Base-by-base conservation (phyloP, 2,329 filamentous ascomycete species). In the Exophiala sideris region DNA sequence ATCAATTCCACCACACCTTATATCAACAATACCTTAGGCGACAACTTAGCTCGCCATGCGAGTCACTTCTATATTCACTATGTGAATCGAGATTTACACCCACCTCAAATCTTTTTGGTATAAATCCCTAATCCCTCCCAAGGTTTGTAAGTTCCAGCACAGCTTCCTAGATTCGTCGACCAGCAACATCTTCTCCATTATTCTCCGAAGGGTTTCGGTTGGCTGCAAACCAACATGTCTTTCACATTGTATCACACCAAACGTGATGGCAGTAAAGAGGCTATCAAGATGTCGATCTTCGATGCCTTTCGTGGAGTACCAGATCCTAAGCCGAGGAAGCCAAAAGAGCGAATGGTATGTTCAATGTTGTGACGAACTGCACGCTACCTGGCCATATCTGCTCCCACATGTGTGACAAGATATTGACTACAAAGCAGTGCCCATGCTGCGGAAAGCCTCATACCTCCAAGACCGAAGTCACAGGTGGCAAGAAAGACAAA, bases 281-380 rank as follows among this genome's bases (percentile, higher is more conserved):
- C 60, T 5, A 56, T 62, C 55, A 59, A 58, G 35, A 34, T 64
- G 47, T 61, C 60, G 9, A 59, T 64, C 49, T 60, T 58, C 40
- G 62, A 64, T 21, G 60, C 60, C 20, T 59, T 64, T 34, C 57
- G 54, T 24, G 58, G 61, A 11, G 56, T 55, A 5, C 62, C 62
- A 1, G 44, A 55, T 20, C 47, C 50, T 3, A 59, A 52, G 14
- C 54, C 60, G 16, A 55, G 52, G 45, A 62, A 60, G 33, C 39
- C 45, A n/a, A 47, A 50, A 24, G 39, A 38, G 20, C 52, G 52
- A 45, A 56, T 11, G 50, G 20, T 2, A 44, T 32, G 34, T n/a
- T n/a, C n/a, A n/a, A n/a, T n/a, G n/a, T 40, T 41, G 7, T 10
- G 18, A 18, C 24, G 20, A n/a, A 5, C 29, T 29, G 3, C 5